Evolutionary conservation across 768 basidiomycete genomes (phyloP).

Genomic region (Paxillus ammoniavirescens): DNA sequence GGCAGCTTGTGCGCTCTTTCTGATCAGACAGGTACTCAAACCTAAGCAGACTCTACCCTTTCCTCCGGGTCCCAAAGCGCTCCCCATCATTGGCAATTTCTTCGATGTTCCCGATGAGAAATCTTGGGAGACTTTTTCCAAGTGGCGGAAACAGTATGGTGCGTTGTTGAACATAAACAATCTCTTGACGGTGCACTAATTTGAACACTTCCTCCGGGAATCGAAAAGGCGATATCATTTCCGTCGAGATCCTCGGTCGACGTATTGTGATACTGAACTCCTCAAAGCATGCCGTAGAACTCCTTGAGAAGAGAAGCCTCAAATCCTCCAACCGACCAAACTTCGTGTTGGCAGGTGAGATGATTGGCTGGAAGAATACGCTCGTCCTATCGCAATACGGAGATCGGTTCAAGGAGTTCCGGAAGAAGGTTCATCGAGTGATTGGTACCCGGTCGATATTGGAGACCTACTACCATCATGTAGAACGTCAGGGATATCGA

Average conservation of each 20-base stretch:
- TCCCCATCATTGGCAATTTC: slow-evolving; percentile 27
- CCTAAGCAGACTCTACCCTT: slow-evolving; percentile 9
- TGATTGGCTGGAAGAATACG: slow-evolving; percentile 15
- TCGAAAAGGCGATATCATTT: slow-evolving; percentile 28
- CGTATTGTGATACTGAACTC: slow-evolving; percentile 36
- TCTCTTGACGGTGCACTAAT: background rate
- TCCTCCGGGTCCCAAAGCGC: slow-evolving; percentile 28
- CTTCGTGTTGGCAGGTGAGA: slow-evolving; percentile 2
- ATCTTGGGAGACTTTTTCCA: slow-evolving; percentile 23
- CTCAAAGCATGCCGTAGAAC: slow-evolving; percentile 39
- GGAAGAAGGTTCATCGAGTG: slow-evolving; percentile 1
- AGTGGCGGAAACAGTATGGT: slow-evolving; percentile 18
- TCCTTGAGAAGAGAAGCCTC: slow-evolving; percentile 49
- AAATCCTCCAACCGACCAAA: slow-evolving; percentile 39
- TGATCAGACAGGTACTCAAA: background rate
- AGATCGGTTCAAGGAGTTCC: background rate
- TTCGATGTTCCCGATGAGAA: slow-evolving; percentile 18
- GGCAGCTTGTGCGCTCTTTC: background rate
- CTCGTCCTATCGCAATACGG: slow-evolving; percentile 2
- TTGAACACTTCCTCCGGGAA: background rate
- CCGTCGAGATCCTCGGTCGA: slow-evolving; percentile 27
- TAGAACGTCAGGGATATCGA: background rate
- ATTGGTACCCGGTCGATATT: slow-evolving; percentile 1
- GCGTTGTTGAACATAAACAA: background rate
- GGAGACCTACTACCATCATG: background rate